These are phyloP conservation scores for Talaromyces sp. DNA, from an alignment of 2,329 filamentous ascomycete genomes.

Conservation along the genomic window DNA sequence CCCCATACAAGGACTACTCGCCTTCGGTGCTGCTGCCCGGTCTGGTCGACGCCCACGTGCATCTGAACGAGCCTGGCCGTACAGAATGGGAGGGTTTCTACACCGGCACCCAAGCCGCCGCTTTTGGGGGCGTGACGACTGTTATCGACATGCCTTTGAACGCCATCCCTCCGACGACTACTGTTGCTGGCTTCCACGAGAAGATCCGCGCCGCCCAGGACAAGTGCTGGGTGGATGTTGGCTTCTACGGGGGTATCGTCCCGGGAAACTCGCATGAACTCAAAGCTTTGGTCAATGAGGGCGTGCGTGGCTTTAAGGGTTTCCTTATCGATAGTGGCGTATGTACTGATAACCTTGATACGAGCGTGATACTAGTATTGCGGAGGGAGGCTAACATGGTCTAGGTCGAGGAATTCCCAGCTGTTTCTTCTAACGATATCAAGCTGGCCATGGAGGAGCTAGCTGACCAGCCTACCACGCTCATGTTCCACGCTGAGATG, in stretches of 20 bases:
- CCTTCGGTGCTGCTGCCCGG: constrained; percentile 82
- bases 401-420: constrained; percentile 91
- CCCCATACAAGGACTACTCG: constrained; percentile 75
- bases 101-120: constrained; percentile 88
- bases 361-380: constrained; percentile 12
- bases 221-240: constrained; percentile 98
- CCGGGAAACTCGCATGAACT: constrained; percentile 81
- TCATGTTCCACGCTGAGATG: constrained; percentile 99
- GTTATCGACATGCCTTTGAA: constrained; percentile 98
- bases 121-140: constrained; percentile 92
- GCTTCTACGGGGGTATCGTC: constrained; percentile 92
- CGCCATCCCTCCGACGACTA: constrained; percentile 93
- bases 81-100: constrained; percentile 99
- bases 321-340: constrained; percentile 96
- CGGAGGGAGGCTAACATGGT: not conserved
- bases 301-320: constrained; percentile 93
- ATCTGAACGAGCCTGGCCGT: constrained; percentile 92
- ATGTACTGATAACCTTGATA: constrained; percentile 37
- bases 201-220: constrained; percentile 79
- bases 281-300: constrained; percentile 72
- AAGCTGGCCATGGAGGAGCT: constrained; percentile 73
- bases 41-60: constrained; percentile 92
- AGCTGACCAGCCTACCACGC: constrained; percentile 73
- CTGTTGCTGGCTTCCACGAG: constrained; percentile 70
- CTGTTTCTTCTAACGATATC: constrained; percentile 76